Percentiles rank a stretch among this genome's conserved stretches.
These are phyloP conservation scores for Verticillium nonalfalfae DNA, from an alignment of 2,329 filamentous ascomycete genomes.

Conservation along the genomic window DNA sequence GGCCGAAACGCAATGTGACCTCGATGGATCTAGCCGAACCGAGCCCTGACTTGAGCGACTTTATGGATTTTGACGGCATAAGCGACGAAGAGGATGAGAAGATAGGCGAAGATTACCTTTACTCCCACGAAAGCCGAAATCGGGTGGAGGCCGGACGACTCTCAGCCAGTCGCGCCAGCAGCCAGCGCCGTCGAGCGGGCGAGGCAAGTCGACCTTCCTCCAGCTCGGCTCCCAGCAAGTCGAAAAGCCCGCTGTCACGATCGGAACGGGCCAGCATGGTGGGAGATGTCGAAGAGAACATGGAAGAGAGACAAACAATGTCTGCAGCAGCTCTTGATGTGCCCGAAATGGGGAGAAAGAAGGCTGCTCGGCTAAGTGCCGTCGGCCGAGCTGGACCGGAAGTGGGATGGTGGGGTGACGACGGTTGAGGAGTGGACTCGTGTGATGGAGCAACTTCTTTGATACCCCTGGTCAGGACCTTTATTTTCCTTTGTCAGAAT, in stretches of 20 bases:
- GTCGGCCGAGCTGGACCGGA: constrained; percentile 25
- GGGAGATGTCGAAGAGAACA: not conserved
- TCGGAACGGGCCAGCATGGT: not conserved
- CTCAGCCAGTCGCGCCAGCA: not conserved
- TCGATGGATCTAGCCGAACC: constrained; percentile 20
- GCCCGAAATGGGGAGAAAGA: constrained; percentile 23
- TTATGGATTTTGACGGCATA: constrained; percentile 24
- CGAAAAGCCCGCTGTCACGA: not conserved
- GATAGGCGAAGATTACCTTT: constrained; percentile 1
- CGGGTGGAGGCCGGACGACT: not conserved
- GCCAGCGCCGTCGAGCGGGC: not conserved
- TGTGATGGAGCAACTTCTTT: constrained; percentile 4
- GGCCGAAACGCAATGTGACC: constrained; percentile 15
- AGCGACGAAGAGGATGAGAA: constrained; percentile 13
- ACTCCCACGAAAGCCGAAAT: not conserved
- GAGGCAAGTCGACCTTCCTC: not conserved
- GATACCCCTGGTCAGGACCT: constrained; percentile 10
- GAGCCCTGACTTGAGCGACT: constrained; percentile 30
- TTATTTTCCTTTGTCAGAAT: constrained; percentile 8
- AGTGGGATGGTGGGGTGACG: constrained; percentile 33
- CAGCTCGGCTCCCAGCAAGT: not conserved
- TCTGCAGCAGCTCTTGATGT: not conserved
- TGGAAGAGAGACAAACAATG: not conserved
- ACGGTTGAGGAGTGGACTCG: constrained; percentile 12
- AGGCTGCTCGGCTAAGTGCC: constrained; percentile 34